phyloP scores from a whole-genome alignment of 2,329 filamentous ascomycete species.

The Diaporthe vaccinii region DNA sequence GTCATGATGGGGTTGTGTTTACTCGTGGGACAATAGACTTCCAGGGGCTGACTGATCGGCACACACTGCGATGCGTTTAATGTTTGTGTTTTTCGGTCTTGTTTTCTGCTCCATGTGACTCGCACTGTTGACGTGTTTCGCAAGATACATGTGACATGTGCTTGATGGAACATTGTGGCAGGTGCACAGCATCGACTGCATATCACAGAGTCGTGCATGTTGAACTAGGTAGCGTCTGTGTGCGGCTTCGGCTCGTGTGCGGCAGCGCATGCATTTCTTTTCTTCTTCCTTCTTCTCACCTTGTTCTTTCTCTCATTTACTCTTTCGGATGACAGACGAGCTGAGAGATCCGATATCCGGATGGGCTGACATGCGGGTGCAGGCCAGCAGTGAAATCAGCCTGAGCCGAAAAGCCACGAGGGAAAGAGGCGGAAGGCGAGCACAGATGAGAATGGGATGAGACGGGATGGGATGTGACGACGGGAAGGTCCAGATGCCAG shows the following conservation, averaged over 20 bases:
- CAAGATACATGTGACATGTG: constrained; percentile 7
- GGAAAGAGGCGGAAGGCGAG: not conserved
- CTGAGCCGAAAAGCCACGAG: not conserved
- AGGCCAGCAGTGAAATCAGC: not conserved
- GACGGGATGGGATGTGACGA: not conserved
- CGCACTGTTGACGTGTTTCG: constrained; percentile 12
- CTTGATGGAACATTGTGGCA: not conserved
- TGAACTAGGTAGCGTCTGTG: not conserved
- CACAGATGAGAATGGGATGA: not conserved
- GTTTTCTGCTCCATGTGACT: not conserved
- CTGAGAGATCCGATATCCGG: not conserved
- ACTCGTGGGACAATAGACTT: not conserved
- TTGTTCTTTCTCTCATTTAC: not conserved
- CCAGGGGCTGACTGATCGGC: constrained; percentile 8
- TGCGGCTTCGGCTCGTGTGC: not conserved
- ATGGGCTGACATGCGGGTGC: not conserved
- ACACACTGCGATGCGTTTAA: constrained; percentile 6
- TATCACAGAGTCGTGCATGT: not conserved
- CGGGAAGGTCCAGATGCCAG: not conserved
- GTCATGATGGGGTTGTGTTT: constrained; percentile 14
- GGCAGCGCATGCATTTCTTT: not conserved
- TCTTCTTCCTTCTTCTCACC: too few species aligned
- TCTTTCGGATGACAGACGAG: not conserved
- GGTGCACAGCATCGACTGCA: not conserved
- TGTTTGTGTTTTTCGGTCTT: not conserved